Base-by-base conservation (phyloP, 106 monocot genomes). In the Dioscorea alata region DNA sequence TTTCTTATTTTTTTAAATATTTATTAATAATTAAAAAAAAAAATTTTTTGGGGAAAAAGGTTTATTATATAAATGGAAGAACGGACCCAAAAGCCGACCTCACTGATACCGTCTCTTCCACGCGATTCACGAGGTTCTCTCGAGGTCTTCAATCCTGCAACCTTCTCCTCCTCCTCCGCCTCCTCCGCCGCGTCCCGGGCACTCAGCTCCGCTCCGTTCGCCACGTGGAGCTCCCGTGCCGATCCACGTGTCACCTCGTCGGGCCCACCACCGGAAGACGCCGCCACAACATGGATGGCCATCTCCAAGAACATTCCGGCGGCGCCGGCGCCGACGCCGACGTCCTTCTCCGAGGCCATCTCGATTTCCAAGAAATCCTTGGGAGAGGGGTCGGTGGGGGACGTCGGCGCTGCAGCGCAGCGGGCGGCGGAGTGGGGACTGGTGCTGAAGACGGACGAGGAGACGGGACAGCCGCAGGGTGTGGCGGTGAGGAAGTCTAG, bases 341-440 rank as follows among this genome's bases (percentile, higher is more conserved):
- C 59, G 48, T 23, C 17, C 51, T 5, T 4, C 50, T n/a, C 72
- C 31, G 33, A 33, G 63, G 31, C 65, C 49, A 21, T 21, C 20
- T 6, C 65, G 20, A 66, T 19, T 4, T n/a, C 32, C 18, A 67
- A 67, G 18, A 63, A 21, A 9, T 8, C 28, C 7, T 13, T 17
- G 8, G 23, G 50, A 10, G 42, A 42, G 10, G 42, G 4, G 42
- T 42, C 42, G 57, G 33, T 12, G 17, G 8, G 22, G 12, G 76
- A 75, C 10, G 71, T 53, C 20, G 72, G 68, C 17, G 75, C 69
- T 31, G 92, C 89, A 28, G 85, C 86, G 33, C 71, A 83, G 76
- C 71, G 97, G 62, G 97, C 92, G 28, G 89, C 92, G 1, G 97
- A 92, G 79, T 97, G 97, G 97, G 97, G 97, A 6, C 83, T 97